These are phyloP conservation scores for Globisporangium uncinulatum DNA, from an alignment of 352 stramenopile species.

Conservation along the genomic window DNA sequence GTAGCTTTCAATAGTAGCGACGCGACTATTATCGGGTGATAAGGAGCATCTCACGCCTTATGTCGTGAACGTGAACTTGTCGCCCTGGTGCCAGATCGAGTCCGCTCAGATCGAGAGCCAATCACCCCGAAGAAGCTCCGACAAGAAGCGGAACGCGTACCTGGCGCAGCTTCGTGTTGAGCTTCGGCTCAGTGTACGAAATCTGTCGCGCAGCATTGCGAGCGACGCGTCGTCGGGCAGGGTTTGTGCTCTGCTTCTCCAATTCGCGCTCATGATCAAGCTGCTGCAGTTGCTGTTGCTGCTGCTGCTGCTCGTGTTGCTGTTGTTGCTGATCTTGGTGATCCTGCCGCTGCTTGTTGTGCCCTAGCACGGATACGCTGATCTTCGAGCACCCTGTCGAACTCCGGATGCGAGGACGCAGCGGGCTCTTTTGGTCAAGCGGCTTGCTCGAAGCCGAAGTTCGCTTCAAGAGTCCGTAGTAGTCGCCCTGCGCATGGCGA, in stretches of 20 bases:
- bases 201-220: slow-evolving; percentile 26
- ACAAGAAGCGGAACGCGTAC: slow-evolving; percentile 18
- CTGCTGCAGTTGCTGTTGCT: background rate
- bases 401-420: slow-evolving; percentile 11
- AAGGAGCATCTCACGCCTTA: slow-evolving; percentile 31
- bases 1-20: background rate
- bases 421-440: slow-evolving; percentile 7
- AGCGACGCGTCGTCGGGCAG: slow-evolving; percentile 18
- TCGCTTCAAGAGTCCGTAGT: slow-evolving; percentile 55
- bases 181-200: slow-evolving; percentile 67
- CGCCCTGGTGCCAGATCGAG: slow-evolving; percentile 28
- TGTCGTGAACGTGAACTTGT: slow-evolving; percentile 75
- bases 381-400: slow-evolving; percentile 12
- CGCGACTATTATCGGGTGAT: background rate
- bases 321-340: background rate
- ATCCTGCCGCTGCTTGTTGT: slow-evolving; percentile 3
- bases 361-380: slow-evolving; percentile 11
- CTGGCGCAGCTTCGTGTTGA: slow-evolving; percentile 79
- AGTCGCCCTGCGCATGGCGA: slow-evolving; percentile 36
- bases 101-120: background rate
- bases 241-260: slow-evolving; percentile 2
- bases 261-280: too few species aligned
- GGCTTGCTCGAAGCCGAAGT: slow-evolving; percentile 9
- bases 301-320: background rate
- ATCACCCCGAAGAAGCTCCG: background rate